These are phyloP conservation scores for Lactarius tabidus DNA, from an alignment of 768 basidiomycete genomes.

Conservation along the genomic window DNA sequence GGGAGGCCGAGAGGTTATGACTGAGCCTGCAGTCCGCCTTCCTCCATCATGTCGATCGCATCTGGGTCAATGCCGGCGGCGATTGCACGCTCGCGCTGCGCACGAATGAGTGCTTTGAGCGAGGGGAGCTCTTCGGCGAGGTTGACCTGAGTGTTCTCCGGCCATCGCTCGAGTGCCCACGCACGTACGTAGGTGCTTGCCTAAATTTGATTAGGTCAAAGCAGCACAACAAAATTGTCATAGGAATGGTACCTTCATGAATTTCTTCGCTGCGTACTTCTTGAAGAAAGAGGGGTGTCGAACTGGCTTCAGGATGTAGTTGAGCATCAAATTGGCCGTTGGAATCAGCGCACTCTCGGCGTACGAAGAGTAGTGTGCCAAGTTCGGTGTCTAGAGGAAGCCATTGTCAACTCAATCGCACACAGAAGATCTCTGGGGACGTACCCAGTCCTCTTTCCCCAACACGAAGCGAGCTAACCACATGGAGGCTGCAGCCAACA, in stretches of 20 bases:
- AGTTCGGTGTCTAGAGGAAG: slow-evolving; percentile 63
- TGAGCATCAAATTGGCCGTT: slow-evolving; percentile 81
- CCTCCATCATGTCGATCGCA: slow-evolving; percentile 23
- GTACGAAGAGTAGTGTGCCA: slow-evolving; percentile 87
- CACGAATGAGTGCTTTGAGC: slow-evolving; percentile 54
- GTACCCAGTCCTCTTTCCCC: slow-evolving; percentile 83
- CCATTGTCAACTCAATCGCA: slow-evolving; percentile 18
- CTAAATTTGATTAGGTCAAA: slow-evolving; percentile 36
- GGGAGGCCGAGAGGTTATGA: slow-evolving; percentile 15
- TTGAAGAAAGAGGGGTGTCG: slow-evolving; percentile 76
- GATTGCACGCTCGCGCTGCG: slow-evolving; percentile 28
- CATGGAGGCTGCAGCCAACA: slow-evolving; percentile 77
- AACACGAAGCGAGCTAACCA: slow-evolving; percentile 83
- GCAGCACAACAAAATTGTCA: neutral
- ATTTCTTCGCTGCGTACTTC: slow-evolving; percentile 85
- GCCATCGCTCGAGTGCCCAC: slow-evolving; percentile 82
- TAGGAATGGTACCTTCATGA: slow-evolving; percentile 60
- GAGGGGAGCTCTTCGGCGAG: slow-evolving; percentile 55
- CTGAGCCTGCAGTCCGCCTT: slow-evolving; percentile 20
- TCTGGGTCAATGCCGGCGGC: slow-evolving; percentile 26
- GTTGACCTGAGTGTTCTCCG: slow-evolving; percentile 54
- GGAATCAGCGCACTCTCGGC: slow-evolving; percentile 75
- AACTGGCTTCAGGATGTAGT: slow-evolving; percentile 73
- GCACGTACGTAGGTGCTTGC: slow-evolving; percentile 78
- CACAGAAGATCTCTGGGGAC: slow-evolving; percentile 28